Conservation (phyloP, 805 yeast genomes). For the Starmerella roubikii region DNA sequence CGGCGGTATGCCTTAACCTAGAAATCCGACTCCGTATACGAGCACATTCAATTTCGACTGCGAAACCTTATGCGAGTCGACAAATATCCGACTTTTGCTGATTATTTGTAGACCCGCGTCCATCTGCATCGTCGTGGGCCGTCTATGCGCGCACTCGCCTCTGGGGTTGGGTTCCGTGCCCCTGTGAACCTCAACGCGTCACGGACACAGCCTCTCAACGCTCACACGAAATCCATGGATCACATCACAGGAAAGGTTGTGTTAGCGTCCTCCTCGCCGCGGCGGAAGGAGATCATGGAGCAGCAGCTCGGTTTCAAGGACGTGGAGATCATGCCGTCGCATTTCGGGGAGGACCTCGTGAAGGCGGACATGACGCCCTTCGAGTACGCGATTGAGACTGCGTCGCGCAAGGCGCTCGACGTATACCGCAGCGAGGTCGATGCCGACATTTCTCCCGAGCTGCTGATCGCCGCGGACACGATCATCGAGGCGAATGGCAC, state of each 20-base stretch:
- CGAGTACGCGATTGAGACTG: constrained; percentile 60
- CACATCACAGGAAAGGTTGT: constrained; percentile 29
- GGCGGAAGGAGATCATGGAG: constrained; percentile 57
- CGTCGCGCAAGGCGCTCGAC: constrained; percentile 50
- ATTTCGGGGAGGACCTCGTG: constrained; percentile 63
- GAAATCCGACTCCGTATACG: too few relatives aligned
- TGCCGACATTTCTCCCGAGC: constrained; percentile 24
- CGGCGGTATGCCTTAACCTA: too few relatives aligned
- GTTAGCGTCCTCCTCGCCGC: constrained; percentile 74
- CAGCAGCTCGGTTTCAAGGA: constrained; percentile 31
- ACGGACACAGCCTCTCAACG: too few relatives aligned
- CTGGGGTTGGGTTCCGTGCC: too few relatives aligned
- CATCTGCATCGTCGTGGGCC: too few relatives aligned
- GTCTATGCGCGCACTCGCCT: too few relatives aligned
- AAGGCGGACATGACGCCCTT: constrained; percentile 37
- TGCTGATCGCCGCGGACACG: constrained; percentile 61
- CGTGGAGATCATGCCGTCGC: constrained; percentile 40
- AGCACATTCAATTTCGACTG: too few relatives aligned
- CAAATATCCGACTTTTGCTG: too few relatives aligned
- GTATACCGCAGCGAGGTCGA: constrained; percentile 34
- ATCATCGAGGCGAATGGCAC: constrained; percentile 43
- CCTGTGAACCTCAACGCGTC: too few relatives aligned
- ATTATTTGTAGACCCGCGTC: too few relatives aligned
- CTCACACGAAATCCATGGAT: background rate
- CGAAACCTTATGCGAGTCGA: too few relatives aligned